Conservation (phyloP, 306 rosid genomes). For the Trifolium fragiferum region DNA sequence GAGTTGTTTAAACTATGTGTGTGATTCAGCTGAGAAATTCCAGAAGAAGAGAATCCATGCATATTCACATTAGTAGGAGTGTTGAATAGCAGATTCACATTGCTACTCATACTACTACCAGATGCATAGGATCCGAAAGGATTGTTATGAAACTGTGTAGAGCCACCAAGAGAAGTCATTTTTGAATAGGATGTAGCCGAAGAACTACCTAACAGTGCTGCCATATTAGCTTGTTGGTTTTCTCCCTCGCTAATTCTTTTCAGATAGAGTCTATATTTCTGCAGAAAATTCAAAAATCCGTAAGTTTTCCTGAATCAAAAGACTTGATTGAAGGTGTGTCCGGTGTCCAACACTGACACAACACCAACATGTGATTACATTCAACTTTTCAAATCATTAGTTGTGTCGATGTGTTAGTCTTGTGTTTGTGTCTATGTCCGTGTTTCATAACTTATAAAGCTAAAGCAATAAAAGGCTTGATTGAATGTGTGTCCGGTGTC, state of each 20-base stretch:
- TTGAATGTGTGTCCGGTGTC: background rate
- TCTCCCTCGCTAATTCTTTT: slow-evolving; percentile 64
- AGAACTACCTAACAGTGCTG: slow-evolving; percentile 57
- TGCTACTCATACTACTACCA: slow-evolving; percentile 54
- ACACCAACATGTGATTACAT: background rate
- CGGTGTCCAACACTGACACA: background rate
- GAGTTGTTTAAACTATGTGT: slow-evolving; percentile 42
- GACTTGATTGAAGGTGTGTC: background rate
- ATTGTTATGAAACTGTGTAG: slow-evolving; percentile 59
- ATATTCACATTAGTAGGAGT: slow-evolving; percentile 58
- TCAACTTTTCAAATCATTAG: background rate
- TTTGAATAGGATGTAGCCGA: slow-evolving; percentile 70
- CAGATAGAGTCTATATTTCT: slow-evolving; percentile 93
- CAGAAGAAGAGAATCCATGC: slow-evolving; percentile 64
- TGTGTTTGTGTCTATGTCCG: background rate
- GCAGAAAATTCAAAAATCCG: slow-evolving; percentile 36
- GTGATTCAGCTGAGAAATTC: slow-evolving; percentile 52
- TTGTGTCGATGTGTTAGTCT: background rate
- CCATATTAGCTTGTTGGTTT: slow-evolving; percentile 83
- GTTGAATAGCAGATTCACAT: slow-evolving; percentile 47
- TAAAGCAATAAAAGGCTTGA: background rate
- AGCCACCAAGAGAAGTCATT: slow-evolving; percentile 51
- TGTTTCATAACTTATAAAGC: background rate
- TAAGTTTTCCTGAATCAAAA: slow-evolving; percentile 38
- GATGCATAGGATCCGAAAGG: slow-evolving; percentile 60